Evolutionary conservation across 164 flowering plant species (phyloP).

Genomic region (Nymphaea colorata): DNA sequence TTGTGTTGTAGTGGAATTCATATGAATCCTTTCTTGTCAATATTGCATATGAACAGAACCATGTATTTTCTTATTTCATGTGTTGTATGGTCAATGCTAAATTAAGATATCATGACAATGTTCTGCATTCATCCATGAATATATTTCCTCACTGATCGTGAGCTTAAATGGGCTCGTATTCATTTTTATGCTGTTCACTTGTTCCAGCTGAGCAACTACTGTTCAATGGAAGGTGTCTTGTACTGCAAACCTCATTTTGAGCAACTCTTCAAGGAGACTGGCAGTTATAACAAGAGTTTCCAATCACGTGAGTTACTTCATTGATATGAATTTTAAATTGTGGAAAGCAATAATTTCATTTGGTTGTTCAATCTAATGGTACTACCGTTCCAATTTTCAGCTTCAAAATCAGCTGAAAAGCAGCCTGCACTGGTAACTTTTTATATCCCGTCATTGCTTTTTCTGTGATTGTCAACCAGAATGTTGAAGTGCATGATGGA

Average conservation of each 20-base stretch:
- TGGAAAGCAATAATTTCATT: background rate
- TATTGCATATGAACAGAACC: too few relatives aligned
- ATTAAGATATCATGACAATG: too few relatives aligned
- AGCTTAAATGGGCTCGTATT: too few relatives aligned
- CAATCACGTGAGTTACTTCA: constrained; percentile 16
- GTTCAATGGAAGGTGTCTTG: constrained; percentile 48
- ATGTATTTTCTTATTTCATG: too few relatives aligned
- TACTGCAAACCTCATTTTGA: constrained; percentile 67
- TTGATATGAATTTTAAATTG: background rate
- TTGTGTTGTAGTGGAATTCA: too few relatives aligned
- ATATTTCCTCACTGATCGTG: too few relatives aligned
- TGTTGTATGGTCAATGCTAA: too few relatives aligned
- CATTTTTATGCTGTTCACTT: background rate
- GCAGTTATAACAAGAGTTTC: constrained; percentile 29
- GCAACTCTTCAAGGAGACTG: constrained; percentile 46
- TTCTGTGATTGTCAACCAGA: background rate
- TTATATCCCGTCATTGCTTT: too few relatives aligned
- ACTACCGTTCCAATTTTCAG: constrained; percentile 7
- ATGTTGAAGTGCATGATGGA: constrained; percentile 26
- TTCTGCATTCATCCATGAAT: too few relatives aligned
- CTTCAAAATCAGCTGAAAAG: constrained; percentile 19
- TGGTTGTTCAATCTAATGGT: background rate
- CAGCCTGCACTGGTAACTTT: constrained; percentile 21
- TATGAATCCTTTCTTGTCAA: too few relatives aligned
- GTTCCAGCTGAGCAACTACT: constrained; percentile 44